Conservation (phyloP, 225 moss, liverwort and hornwort species). For the Lunularia cruciata region DNA sequence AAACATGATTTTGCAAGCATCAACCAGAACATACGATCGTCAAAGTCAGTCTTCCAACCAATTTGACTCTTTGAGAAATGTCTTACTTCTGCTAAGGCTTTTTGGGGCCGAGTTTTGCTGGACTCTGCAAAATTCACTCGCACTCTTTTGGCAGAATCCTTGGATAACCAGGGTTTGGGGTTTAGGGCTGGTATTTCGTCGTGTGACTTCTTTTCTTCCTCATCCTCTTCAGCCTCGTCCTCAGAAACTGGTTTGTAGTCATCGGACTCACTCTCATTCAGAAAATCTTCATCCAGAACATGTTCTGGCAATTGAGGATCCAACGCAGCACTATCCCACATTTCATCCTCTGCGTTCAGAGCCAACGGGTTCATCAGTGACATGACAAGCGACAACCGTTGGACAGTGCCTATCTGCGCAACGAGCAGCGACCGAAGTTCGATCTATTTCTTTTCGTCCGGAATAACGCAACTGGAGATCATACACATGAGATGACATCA, state of each 20-base stretch:
- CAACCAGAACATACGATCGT: too few species aligned
- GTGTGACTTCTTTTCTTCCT: constrained; percentile 7
- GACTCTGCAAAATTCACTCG: not conserved
- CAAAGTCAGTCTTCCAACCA: too few species aligned
- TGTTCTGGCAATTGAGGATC: constrained; percentile 32
- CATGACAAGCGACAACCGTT: too few species aligned
- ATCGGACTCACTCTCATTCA: constrained; percentile 11
- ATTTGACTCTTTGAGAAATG: too few species aligned
- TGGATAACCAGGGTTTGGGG: not conserved
- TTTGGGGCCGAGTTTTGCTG: not conserved
- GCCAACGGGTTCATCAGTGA: not conserved
- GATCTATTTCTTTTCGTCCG: too few species aligned
- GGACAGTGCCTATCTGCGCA: too few species aligned
- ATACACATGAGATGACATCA: too few species aligned
- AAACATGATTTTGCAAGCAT: too few species aligned
- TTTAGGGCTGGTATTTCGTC: constrained; percentile 15
- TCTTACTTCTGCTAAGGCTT: not conserved
- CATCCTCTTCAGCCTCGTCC: not conserved
- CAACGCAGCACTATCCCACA: constrained; percentile 39
- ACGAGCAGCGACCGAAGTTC: too few species aligned
- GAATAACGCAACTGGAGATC: too few species aligned
- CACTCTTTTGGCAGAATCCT: not conserved
- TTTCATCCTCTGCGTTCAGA: constrained; percentile 35
- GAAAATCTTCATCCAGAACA: not conserved
- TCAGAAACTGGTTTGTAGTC: constrained; percentile 21